A percentile compares a stretch with the other conserved stretches of the same genome.
Conservation (phyloP, 148 eudicot genomes). For the Spergularia bocconei region DNA sequence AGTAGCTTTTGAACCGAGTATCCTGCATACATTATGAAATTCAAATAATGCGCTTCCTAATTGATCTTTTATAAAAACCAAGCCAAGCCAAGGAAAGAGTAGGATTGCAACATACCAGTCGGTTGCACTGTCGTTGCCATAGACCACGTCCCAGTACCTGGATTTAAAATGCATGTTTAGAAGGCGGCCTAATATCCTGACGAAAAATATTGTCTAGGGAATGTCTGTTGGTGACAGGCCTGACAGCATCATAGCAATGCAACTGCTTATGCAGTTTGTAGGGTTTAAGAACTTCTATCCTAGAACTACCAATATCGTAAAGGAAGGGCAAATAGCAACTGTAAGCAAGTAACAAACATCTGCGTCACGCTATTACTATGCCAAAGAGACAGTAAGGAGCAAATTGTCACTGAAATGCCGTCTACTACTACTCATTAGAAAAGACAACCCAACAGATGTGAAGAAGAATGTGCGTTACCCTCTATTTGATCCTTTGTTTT, state of each 20-base stretch:
- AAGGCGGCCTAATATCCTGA: not conserved
- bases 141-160: conserved; percentile 54
- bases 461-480: conserved; percentile 37
- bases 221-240: no score
- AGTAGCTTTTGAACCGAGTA: conserved; percentile 39
- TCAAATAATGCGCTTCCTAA: not conserved
- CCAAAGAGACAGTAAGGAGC: no score
- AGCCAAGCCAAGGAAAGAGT: not conserved
- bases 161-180: not conserved
- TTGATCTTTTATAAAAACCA: not conserved
- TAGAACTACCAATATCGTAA: no score
- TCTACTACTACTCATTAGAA: no score
- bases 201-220: no score
- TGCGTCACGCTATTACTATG: no score
- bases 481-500: conserved; percentile 33
- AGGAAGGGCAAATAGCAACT: no score
- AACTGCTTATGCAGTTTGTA: no score
- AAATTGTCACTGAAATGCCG: no score
- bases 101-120: conserved; percentile 29
- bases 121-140: conserved; percentile 23
- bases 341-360: no score
- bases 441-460: not conserved
- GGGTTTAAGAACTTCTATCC: no score
- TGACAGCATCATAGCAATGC: no score
- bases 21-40: conserved; percentile 33